Base-by-base conservation (phyloP, 73 alveolate species). In the Breviolum minutum region DNA sequence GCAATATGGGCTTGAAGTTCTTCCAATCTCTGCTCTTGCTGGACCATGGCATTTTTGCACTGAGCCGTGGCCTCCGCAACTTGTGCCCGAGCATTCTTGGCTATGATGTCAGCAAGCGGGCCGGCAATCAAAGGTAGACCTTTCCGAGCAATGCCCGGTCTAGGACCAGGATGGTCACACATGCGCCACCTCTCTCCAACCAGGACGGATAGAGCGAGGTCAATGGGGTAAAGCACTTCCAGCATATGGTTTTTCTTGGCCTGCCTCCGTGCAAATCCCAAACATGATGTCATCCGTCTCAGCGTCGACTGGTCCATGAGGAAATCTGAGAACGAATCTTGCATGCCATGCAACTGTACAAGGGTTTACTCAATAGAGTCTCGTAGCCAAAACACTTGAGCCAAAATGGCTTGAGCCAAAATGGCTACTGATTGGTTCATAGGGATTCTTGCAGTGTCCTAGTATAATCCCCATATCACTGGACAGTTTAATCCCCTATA, bases 31-130 rank as follows among this genome's bases (percentile, higher is more conserved):
- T 70, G 80, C 80, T 70, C 80, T 70, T 70, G 80, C 80, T 70
- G 80, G 80, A 17, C 80, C 80, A 17, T 70, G 27, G 14, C 80
- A 9, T 70, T 70, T 30, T 70, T 70, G 27, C 27, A 70, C 13
- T 70, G 80, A 70, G 80, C 80, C 80, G 80, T 70, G 80, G 27
- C 80, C 27, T 70, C 80, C 27, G 80, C 80, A 70, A 70, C 80
- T 70, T 17, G 80, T 70, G 27, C 27, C 80, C 27, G 80, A 70
- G 24, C 30, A 17, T 17, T 70, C 80, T 70, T 70, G 80, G 80
- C 80, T 70, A 70, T 70, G 80, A 70, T 70, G 14, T 70, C 80
- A 70, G 80, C 14, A 70, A 64, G 73, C 16, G 73, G 73, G 73
- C 22, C 73, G 73, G 80, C 80, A 70, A 70, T 11, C 80, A 70